Evolutionary conservation across 495 filamentous ascomycete species (phyloP), one percentile per base, ranked within the genome.

Genomic region (Letharia columbiana): DNA sequence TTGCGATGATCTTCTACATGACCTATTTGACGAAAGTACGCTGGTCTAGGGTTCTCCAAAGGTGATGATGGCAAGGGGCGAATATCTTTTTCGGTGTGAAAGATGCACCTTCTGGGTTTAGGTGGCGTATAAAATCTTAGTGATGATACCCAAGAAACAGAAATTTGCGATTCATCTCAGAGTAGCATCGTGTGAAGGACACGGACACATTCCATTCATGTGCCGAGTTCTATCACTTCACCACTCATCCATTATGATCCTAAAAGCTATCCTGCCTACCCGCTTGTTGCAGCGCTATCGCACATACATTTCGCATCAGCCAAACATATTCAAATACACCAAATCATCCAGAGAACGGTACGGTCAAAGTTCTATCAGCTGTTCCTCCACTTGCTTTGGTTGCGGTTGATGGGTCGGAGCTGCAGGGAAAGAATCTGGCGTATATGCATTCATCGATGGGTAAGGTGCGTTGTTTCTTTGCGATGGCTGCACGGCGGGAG

Each of bases 1-100:
- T 71, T 81, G 81, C 65, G 80, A 84, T 70, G 81, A 82, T 67
- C 68, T 97, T 61, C 72, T 96, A 75, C 84, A 76, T 69, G 92
- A 98, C 81, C 70, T 97, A 63, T 95, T 96, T 78, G 89, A 92
- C 70, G 88, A 95, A 75, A 82, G 79, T 61, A 82, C 78, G 23
- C 78, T 84, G 75, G 81, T 73, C 6, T 70, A 66, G 41, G 10
- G 31, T 18, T 20, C 20, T 57, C 17, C 33, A 37, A 5, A 17
- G 8, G 31, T 20, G 20, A 11, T 37, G 33, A 37, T 57, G 52
- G 15, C 33, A 57, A 8, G 17, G 33, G 54, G 17, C 52, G 52
- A 31, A 35, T 6, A 35, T 35, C 13, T 1, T 33, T 17, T 33
- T 5, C 37, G 10, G 33, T 37, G 15, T 37, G 10, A 20, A 37